Conservation (phyloP, 768 basidiomycete species). For the Butyriboletus loyo region DNA sequence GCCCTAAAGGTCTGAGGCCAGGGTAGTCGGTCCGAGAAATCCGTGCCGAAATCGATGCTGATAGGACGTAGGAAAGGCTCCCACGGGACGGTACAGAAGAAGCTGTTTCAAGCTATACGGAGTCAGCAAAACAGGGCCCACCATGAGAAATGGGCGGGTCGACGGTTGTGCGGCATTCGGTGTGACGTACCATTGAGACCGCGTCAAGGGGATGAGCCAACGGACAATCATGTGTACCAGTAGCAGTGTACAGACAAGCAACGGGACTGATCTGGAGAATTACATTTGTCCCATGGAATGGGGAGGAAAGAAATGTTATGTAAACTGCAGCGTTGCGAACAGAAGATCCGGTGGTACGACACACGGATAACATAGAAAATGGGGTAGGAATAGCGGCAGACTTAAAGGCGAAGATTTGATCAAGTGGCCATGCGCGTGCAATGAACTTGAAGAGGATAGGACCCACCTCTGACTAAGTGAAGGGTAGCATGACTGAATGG, state of each 20-base stretch:
- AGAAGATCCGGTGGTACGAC: background rate
- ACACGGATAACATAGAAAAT: background rate
- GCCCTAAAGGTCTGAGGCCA: background rate
- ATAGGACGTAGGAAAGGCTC: background rate
- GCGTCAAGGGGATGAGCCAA: background rate
- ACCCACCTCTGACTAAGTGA: background rate
- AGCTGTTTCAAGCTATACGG: background rate
- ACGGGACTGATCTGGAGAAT: background rate
- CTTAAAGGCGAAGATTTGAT: background rate
- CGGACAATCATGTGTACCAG: background rate
- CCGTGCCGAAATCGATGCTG: background rate
- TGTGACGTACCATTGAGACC: background rate
- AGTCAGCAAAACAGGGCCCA: background rate
- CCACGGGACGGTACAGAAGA: slow-evolving; percentile 9
- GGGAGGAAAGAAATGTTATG: too few species aligned
- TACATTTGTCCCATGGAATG: background rate
- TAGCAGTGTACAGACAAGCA: background rate
- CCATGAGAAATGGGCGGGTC: background rate
- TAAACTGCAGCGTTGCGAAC: too few species aligned
- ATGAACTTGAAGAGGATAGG: background rate
- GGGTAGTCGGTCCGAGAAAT: slow-evolving; percentile 2
- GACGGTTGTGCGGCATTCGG: background rate
- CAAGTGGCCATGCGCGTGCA: background rate
- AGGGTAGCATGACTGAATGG: slow-evolving; percentile 1
- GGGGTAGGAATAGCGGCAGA: background rate